phyloP scores from a whole-genome alignment of 371 early-diverging fungal species.

The Mucor indicus region DNA sequence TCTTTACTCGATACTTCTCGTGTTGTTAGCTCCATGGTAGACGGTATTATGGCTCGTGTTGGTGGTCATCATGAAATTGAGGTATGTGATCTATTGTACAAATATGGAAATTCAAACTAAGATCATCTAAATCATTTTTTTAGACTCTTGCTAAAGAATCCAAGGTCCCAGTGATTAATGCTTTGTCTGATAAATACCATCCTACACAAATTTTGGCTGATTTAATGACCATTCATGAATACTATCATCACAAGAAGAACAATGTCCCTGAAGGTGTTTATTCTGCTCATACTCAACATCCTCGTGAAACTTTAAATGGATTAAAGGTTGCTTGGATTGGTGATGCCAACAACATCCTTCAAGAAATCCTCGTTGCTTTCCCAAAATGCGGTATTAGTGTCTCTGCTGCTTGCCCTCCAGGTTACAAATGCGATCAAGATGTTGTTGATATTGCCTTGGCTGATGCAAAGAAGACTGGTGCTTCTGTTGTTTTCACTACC shows the following conservation, averaged over 20 bases:
- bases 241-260: constrained; percentile 30
- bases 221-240: constrained; percentile 90
- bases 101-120: not conserved
- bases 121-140: constrained; percentile 3
- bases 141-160: constrained; percentile 82
- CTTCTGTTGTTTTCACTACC: constrained; percentile 57
- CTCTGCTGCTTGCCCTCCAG: constrained; percentile 80
- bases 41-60: constrained; percentile 91
- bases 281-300: constrained; percentile 48
- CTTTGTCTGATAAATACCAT: constrained; percentile 88
- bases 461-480: constrained; percentile 48
- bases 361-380: constrained; percentile 82
- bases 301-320: constrained; percentile 56
- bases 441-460: constrained; percentile 61
- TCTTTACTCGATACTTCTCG: constrained; percentile 83
- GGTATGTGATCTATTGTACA: constrained; percentile 32
- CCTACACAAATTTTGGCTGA: constrained; percentile 97
- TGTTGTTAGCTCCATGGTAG: constrained; percentile 92
- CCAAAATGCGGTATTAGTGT: constrained; percentile 87
- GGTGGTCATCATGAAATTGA: constrained; percentile 86
- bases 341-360: constrained; percentile 94
- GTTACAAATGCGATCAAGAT: constrained; percentile 71
- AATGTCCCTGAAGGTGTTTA: constrained; percentile 30
- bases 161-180: constrained; percentile 91
- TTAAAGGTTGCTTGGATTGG: constrained; percentile 93